Conservation (phyloP, 176 grass and related monocot species). For the Alopecurus myosuroides region DNA sequence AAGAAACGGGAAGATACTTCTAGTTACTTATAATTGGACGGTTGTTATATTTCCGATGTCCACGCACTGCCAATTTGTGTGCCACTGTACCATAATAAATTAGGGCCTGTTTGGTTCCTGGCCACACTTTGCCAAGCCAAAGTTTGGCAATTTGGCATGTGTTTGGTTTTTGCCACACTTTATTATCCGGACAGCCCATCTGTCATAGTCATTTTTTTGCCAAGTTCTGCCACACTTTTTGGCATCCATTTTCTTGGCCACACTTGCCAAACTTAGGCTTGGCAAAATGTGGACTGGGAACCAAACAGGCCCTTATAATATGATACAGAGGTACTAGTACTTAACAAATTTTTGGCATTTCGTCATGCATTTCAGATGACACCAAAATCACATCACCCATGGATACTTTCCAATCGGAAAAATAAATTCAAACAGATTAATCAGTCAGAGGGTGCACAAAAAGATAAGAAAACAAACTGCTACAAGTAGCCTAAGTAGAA, state of each 20-base stretch:
- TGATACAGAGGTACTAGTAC: too few relatives aligned
- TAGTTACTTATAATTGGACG: background rate
- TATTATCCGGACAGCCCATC: too few relatives aligned
- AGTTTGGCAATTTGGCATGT: too few relatives aligned
- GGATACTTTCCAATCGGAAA: background rate
- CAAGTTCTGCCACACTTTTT: too few relatives aligned
- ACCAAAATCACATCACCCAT: background rate
- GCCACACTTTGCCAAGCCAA: too few relatives aligned
- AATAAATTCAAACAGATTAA: background rate
- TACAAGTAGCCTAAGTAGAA: background rate
- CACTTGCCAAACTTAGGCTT: too few relatives aligned
- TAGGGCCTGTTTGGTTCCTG: too few relatives aligned
- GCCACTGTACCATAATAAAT: background rate
- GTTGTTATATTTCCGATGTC: background rate
- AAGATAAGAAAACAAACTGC: constrained; percentile 1
- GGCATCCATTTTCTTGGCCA: too few relatives aligned
- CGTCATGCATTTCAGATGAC: background rate
- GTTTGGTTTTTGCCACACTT: too few relatives aligned
- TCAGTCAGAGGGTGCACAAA: background rate
- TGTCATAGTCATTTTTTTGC: too few relatives aligned
- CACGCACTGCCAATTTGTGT: background rate
- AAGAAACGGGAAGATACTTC: background rate
- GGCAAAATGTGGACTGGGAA: too few relatives aligned
- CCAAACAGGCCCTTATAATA: too few relatives aligned
- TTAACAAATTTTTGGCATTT: background rate